Evolutionary conservation across 1,284 basidiomycete species (phyloP).

Genomic region (Leccinum holopus): DNA sequence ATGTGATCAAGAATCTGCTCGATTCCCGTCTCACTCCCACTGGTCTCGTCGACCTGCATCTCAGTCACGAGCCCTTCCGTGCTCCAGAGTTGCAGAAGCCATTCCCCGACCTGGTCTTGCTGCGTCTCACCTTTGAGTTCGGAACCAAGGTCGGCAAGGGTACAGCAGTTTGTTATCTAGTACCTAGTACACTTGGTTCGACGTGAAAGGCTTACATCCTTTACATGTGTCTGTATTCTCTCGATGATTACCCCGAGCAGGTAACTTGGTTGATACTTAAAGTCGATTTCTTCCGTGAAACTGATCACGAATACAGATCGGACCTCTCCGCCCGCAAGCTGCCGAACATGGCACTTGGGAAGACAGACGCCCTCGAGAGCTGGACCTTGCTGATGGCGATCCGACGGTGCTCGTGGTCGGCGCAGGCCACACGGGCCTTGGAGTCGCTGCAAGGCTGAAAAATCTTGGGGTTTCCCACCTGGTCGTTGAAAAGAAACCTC

Average conservation of each 20-base stretch:
- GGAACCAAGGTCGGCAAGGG: conserved; percentile 28
- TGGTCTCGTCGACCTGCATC: conserved; percentile 26
- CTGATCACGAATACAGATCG: conserved; percentile 18
- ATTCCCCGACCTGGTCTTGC: conserved; percentile 26
- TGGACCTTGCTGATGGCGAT: conserved; percentile 26
- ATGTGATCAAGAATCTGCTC: conserved; percentile 27
- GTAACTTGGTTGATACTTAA: neutral
- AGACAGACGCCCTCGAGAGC: conserved; percentile 25
- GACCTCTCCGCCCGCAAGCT: conserved; percentile 17
- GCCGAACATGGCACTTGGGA: conserved; percentile 33
- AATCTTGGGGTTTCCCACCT: conserved; percentile 37
- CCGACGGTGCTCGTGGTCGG: conserved; percentile 36
- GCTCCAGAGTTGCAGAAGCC: conserved; percentile 24
- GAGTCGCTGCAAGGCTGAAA: conserved; percentile 38
- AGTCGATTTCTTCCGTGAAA: neutral
- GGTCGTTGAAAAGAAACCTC: conserved; percentile 36
- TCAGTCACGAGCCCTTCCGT: conserved; percentile 15
- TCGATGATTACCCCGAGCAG: conserved; percentile 46
- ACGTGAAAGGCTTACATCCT: conserved; percentile 32
- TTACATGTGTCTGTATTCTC: conserved; percentile 49
- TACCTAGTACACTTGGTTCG: conserved; percentile 11
- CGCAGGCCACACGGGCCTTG: conserved; percentile 40
- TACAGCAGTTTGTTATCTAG: conserved; percentile 21
- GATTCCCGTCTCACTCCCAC: conserved; percentile 34
- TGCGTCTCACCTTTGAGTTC: conserved; percentile 29